Conservation (phyloP, 108 stramenopile species). For the Pseudonitzschia pungens region DNA sequence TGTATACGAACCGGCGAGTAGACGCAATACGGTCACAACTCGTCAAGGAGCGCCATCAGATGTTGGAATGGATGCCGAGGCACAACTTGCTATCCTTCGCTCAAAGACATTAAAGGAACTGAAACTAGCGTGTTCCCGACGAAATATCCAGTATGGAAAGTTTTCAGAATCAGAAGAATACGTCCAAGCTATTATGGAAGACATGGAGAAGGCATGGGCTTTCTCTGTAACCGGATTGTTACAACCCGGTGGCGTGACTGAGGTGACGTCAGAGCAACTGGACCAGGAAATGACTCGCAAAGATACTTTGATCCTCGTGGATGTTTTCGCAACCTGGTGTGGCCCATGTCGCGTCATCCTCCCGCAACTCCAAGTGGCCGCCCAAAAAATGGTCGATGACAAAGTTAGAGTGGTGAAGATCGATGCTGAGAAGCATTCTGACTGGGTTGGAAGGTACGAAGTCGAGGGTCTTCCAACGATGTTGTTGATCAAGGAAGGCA, state of each 20-base stretch:
- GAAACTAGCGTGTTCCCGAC: conserved; percentile 54
- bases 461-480: conserved; percentile 59
- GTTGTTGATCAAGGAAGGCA: conserved; percentile 59
- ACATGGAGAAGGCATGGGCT: conserved; percentile 43
- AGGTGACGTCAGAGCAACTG: conserved; percentile 55
- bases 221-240: conserved; percentile 65
- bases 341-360: conserved; percentile 87
- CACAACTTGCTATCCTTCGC: conserved; percentile 51
- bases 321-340: conserved; percentile 90
- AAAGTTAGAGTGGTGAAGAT: conserved; percentile 75
- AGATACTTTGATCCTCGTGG: conserved; percentile 66
- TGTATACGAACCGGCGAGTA: not conserved
- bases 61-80: conserved; percentile 28
- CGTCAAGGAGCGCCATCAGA: not conserved
- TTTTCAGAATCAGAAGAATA: conserved; percentile 56
- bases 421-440: conserved; percentile 72
- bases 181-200: conserved; percentile 63
- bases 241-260: conserved; percentile 54
- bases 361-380: conserved; percentile 66
- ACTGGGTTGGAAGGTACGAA: conserved; percentile 49
- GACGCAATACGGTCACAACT: not conserved
- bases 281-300: conserved; percentile 48
- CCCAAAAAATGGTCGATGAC: conserved; percentile 50
- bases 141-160: conserved; percentile 66
- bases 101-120: conserved; percentile 53